These are phyloP conservation scores for Talaromyces sp. DNA, from an alignment of 2,329 filamentous ascomycete genomes.

Conservation along the genomic window DNA sequence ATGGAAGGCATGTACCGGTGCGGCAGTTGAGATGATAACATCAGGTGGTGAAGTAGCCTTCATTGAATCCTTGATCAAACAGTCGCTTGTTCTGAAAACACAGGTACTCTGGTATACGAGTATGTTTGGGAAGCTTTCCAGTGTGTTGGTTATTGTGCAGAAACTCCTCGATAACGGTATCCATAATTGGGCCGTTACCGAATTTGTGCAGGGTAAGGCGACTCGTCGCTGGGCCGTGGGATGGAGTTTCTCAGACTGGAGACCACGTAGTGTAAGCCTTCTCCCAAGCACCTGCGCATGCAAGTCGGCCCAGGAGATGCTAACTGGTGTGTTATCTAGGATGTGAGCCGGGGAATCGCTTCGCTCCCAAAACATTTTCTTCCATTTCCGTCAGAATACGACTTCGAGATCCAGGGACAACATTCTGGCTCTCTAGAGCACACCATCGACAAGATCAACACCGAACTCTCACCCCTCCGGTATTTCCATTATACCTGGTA, in stretches of 20 bases:
- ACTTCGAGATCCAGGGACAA: slow-evolving; percentile 35
- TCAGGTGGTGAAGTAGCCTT: slow-evolving; percentile 74
- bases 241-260: slow-evolving; percentile 73
- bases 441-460: slow-evolving; percentile 40
- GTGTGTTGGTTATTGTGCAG: slow-evolving; percentile 60
- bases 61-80: slow-evolving; percentile 64
- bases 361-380: slow-evolving; percentile 50
- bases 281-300: neutral
- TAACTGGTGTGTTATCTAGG: slow-evolving; percentile 18
- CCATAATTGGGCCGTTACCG: slow-evolving; percentile 76
- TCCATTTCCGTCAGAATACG: slow-evolving; percentile 52
- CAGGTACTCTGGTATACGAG: slow-evolving; percentile 82
- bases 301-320: slow-evolving; percentile 1
- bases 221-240: slow-evolving; percentile 84
- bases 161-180: slow-evolving; percentile 57
- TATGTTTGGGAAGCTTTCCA: slow-evolving; percentile 82
- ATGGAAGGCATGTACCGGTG: slow-evolving; percentile 62
- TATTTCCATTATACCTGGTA: slow-evolving; percentile 67
- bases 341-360: slow-evolving; percentile 37
- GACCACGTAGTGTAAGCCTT: slow-evolving; percentile 55
- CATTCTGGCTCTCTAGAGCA: slow-evolving; percentile 26
- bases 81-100: slow-evolving; percentile 59
- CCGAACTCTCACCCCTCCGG: slow-evolving; percentile 55
- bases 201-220: slow-evolving; percentile 71
- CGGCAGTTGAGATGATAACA: slow-evolving; percentile 80